Percentiles rank a stretch among this genome's conserved stretches.
These are phyloP conservation scores for Ganoderma sinense DNA, from an alignment of 1,284 basidiomycete species.

Conservation along the genomic window DNA sequence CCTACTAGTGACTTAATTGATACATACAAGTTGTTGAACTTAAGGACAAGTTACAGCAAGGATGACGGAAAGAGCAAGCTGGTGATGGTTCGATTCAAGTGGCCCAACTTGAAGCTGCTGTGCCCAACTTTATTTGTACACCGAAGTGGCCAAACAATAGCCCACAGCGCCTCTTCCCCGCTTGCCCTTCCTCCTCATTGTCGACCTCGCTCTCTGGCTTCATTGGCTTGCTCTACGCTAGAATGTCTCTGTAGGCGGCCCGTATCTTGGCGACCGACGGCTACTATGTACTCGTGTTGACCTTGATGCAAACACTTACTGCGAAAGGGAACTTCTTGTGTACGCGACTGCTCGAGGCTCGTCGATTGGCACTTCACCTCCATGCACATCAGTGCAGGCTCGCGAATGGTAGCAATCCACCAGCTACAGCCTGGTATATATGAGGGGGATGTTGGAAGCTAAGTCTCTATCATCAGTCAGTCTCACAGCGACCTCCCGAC, in stretches of 20 bases:
- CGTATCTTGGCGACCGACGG: not conserved
- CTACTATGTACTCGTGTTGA: not conserved
- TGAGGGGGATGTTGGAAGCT: too few species aligned
- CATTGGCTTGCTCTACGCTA: too few species aligned
- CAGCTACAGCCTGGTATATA: not conserved
- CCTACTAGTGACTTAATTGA: too few species aligned
- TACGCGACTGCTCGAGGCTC: not conserved
- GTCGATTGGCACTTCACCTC: slow-evolving; percentile 5
- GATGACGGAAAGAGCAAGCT: too few species aligned
- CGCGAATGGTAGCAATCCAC: slow-evolving; percentile 4
- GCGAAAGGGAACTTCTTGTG: slow-evolving; percentile 1
- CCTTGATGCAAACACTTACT: not conserved
- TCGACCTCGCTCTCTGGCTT: too few species aligned
- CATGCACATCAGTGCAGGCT: not conserved
- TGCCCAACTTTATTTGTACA: not conserved
- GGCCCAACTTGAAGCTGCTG: too few species aligned
- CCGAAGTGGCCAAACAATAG: not conserved
- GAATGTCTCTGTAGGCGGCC: slow-evolving; percentile 1
- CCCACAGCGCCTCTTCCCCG: not conserved
- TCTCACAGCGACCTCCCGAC: not conserved
- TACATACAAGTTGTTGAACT: too few species aligned
- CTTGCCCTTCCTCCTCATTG: not conserved
- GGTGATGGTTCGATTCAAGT: too few species aligned
- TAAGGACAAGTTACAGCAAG: not conserved
- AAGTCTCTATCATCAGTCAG: not conserved